Base-by-base conservation (phyloP, 176 grass and related monocot genomes). In the Lolium multiflorum region DNA sequence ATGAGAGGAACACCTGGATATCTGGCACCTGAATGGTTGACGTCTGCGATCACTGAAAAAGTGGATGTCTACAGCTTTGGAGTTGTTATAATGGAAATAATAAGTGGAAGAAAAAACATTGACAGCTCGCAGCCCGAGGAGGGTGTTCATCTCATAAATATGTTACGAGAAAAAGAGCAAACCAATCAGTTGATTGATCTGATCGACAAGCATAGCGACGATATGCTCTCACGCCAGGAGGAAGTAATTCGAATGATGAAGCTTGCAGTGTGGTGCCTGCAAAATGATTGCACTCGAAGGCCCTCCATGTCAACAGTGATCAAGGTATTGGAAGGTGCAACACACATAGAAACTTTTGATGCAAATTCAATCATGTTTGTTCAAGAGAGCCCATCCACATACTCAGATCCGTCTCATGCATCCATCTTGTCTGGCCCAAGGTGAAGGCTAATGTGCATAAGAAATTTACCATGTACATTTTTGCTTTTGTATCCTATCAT, bases 301-400 rank as follows among this genome's bases (percentile, higher is more conserved):
- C 68, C 68, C 5, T 71, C 68, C 6, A 71, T 71, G 68, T 71
- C 68, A 71, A 71, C 38, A n/a, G 68, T 71, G 68, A 71, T 71
- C 38, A 71, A 71, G 68, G 68, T 71, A 71, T 44, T 71, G 68
- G 38, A 71, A 21, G 68, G 38, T 21, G 38, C 4, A 1, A 0
- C 11, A 0, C 6, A 4, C 38, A 5, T 71, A 44, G 38, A 44
- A 44, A n/a, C 18, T 43, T 71, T 71, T 21, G 38, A 44, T 44
- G 68, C 68, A 44, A 2, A 71, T 11, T 71, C 68, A n/a, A 44
- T 71, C 38, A 71, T 71, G 68, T 44, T 44, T 44, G 38, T 71
- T 44, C 68, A 71, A 44, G 68, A 71, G 11, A 71, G 21, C 11
- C 17, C 38, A 44, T 12, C 68, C 1, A 1, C 38, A 44, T 44